phyloP scores from a whole-genome alignment of 176 grass and related monocot species.

The Alopecurus myosuroides region DNA sequence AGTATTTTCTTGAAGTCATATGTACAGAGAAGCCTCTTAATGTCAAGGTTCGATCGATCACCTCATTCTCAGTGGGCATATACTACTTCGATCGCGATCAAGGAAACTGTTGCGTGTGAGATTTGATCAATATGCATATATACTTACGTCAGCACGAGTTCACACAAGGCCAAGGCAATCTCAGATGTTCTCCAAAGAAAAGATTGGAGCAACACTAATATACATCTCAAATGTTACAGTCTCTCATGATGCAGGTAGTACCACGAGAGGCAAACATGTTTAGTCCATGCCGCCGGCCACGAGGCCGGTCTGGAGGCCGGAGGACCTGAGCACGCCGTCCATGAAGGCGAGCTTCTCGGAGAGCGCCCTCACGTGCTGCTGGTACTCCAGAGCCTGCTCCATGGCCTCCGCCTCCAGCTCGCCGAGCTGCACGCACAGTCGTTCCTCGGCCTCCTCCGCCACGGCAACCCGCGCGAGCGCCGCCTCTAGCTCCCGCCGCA shows the following conservation, averaged over 20 bases:
- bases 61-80: neutral
- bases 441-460: conserved; percentile 76
- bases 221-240: neutral
- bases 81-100: neutral
- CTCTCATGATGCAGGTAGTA: neutral
- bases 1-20: neutral
- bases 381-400: conserved; percentile 44
- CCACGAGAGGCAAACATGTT: neutral
- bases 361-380: conserved; percentile 50
- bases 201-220: neutral
- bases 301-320: neutral
- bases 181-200: neutral
- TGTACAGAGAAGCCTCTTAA: neutral
- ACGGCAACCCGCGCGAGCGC: conserved; percentile 43
- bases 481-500: conserved; percentile 56
- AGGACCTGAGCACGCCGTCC: conserved; percentile 29
- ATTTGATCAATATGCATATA: neutral
- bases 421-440: conserved; percentile 65
- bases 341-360: conserved; percentile 52
- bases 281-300: neutral
- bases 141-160: neutral
- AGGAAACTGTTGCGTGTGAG: neutral
- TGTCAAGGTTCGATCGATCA: neutral
- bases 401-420: conserved; percentile 77
- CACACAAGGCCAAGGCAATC: neutral